Percentiles rank a stretch among this genome's conserved stretches.
Conservation (phyloP, 208 protist genomes). For the Acanthamoeba royreba region DNA sequence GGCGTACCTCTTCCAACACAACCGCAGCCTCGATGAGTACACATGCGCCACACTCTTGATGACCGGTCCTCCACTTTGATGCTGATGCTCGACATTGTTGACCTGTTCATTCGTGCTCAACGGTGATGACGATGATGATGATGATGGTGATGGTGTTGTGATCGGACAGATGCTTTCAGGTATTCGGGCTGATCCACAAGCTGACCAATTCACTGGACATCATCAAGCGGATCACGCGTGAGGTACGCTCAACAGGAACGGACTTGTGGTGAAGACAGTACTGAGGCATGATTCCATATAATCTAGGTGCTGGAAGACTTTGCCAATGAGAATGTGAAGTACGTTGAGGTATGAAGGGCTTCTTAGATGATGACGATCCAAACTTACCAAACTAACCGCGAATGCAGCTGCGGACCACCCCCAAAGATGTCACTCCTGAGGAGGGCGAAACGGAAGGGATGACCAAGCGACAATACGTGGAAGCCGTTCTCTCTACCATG, state of each 20-base stretch:
- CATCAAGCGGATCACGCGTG: neutral
- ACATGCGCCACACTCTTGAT: too few relatives aligned
- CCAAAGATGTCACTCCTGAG: neutral
- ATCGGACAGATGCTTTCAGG: neutral
- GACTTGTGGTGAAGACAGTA: too few relatives aligned
- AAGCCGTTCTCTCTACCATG: neutral
- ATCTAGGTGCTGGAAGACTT: slow-evolving; percentile 27
- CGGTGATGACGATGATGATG: too few relatives aligned
- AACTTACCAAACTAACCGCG: too few relatives aligned
- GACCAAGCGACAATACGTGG: neutral
- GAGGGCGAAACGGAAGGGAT: neutral
- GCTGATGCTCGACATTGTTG: neutral
- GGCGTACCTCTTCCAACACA: neutral
- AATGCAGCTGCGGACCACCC: neutral
- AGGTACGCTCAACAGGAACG: neutral
- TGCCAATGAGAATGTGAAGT: neutral
- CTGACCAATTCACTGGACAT: neutral
- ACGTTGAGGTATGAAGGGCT: neutral
- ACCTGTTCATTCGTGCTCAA: too few relatives aligned
- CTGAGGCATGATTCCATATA: too few relatives aligned
- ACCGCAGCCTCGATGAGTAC: slow-evolving; percentile 3
- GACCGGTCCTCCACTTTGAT: neutral
- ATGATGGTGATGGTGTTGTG: neutral
- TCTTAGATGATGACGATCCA: neutral
- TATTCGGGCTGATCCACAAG: slow-evolving; percentile 28